Conservation (phyloP, 2,329 filamentous ascomycete genomes). For the Colletotrichum spaethianum region DNA sequence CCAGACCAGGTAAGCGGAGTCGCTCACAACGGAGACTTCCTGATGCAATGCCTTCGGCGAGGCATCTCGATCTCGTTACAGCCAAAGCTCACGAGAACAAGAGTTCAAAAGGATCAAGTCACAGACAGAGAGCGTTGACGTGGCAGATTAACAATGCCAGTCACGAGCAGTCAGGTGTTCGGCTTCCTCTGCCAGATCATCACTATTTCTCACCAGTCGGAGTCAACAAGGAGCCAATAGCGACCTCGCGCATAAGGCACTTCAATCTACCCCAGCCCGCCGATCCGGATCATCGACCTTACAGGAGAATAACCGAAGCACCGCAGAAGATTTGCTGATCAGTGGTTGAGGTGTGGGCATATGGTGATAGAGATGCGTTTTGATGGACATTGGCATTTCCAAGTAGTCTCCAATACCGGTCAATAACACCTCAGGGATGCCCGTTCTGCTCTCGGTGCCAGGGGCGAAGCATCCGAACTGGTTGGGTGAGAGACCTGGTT, state of each 20-base stretch:
- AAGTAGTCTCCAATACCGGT: neutral
- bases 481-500: neutral
- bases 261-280: neutral
- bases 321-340: neutral
- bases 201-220: neutral
- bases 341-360: neutral
- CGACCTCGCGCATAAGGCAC: neutral
- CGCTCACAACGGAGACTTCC: neutral
- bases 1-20: neutral
- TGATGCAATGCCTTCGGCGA: neutral
- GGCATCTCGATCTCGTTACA: neutral
- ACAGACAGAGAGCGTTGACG: neutral
- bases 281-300: neutral
- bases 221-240: neutral
- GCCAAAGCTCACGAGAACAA: neutral
- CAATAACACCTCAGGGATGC: neutral
- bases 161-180: neutral
- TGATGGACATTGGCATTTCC: neutral
- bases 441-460: neutral
- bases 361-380: neutral
- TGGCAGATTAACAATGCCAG: neutral
- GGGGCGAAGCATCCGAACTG: neutral
- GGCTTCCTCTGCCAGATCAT: neutral
- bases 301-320: slow-evolving; percentile 1
- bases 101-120: neutral